Conservation (phyloP, 176 grass and related monocot genomes). For the Rhynchospora pubera region DNA sequence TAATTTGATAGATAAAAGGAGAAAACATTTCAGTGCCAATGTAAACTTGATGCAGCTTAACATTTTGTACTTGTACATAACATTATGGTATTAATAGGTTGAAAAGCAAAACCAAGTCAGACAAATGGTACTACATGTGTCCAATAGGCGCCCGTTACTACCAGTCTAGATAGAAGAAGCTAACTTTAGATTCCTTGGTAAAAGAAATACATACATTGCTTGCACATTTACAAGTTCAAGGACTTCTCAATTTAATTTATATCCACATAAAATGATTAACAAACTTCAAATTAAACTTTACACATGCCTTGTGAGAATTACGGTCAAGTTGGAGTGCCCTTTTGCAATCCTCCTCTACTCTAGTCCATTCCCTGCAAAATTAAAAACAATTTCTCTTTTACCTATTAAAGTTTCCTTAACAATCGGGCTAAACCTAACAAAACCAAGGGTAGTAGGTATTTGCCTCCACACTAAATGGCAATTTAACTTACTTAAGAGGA, state of each 20-base stretch:
- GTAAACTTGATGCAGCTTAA: neutral
- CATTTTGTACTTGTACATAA: neutral
- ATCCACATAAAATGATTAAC: neutral
- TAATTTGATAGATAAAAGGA: neutral
- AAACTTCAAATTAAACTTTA: neutral
- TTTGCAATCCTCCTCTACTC: constrained; percentile 81
- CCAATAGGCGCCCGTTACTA: neutral
- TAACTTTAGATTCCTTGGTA: neutral
- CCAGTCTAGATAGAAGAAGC: neutral
- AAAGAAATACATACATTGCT: neutral
- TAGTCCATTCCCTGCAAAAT: constrained; percentile 64
- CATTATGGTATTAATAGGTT: neutral
- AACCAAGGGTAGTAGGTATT: neutral
- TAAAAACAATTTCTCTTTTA: neutral
- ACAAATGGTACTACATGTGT: neutral
- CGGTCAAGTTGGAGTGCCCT: constrained; percentile 70
- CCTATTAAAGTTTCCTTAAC: neutral
- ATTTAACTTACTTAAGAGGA: neutral
- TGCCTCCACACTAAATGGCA: neutral
- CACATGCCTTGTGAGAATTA: constrained; percentile 47
- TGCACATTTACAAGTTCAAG: neutral
- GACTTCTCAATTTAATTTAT: neutral
- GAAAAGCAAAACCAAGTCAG: neutral
- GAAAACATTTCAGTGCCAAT: neutral
- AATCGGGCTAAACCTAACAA: neutral